These are phyloP conservation scores for Vaccinium myrtillus DNA, from an alignment of 148 eudicot genomes.

Conservation along the genomic window DNA sequence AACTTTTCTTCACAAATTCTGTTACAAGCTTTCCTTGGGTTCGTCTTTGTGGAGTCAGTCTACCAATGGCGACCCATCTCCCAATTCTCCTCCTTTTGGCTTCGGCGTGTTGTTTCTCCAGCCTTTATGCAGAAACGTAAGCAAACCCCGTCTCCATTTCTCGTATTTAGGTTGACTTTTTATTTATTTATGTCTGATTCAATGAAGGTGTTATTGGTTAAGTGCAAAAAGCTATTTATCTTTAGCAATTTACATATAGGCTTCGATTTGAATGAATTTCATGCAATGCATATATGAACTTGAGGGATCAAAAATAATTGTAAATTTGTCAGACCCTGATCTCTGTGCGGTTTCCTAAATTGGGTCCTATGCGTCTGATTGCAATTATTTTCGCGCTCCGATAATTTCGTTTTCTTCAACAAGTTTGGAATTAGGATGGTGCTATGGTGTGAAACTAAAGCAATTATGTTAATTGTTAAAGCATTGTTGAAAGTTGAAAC, in stretches of 20 bases:
- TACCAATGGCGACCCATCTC: constrained; percentile 37
- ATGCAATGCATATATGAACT: background rate
- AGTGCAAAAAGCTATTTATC: background rate
- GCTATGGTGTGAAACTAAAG: background rate
- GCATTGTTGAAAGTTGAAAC: no score
- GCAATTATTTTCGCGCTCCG: background rate
- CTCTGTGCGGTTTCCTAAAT: background rate
- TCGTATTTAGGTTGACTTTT: background rate
- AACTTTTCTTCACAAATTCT: background rate
- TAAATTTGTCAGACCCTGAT: background rate
- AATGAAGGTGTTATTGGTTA: background rate
- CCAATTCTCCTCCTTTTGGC: constrained; percentile 30
- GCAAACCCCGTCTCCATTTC: constrained; percentile 18
- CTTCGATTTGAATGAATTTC: background rate
- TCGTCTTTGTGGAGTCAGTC: background rate
- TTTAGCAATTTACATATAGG: background rate
- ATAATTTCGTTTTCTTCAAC: background rate
- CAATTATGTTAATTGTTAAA: no score
- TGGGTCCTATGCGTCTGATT: background rate
- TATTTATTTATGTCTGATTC: background rate
- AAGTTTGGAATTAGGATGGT: no score
- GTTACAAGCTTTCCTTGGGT: background rate
- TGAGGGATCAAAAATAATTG: background rate
- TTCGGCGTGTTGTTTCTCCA: constrained; percentile 21
- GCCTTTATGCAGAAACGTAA: constrained; percentile 43